Evolutionary conservation across 345 rosid species (phyloP), one percentile per base, ranked within the genome.

Genomic region (Triadica sebifera): DNA sequence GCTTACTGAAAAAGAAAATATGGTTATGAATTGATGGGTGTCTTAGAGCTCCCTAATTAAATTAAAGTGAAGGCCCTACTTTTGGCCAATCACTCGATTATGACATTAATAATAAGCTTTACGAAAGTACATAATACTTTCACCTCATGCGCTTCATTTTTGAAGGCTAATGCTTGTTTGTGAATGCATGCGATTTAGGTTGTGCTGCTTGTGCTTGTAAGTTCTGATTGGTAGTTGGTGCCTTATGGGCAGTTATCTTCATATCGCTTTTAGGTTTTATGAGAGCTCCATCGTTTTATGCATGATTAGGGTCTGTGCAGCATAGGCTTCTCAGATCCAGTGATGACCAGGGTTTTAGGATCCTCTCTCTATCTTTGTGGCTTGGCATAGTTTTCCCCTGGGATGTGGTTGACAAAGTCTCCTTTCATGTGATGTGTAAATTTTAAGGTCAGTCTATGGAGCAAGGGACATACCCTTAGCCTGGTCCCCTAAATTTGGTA

Each of bases 1-100:
- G 34, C 34, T 29, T 29, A 29, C 34, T 29, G 34, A 29, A 29
- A 29, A 29, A 1, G 34, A 29, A 29, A 29, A 29, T 29, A 29
- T 29, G 34, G 34, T 29, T 29, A 29, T 29, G 34, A 29, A 29
- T 29, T 29, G 2, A 29, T 70, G 38, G 65, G 2, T 56, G 8
- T 45, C 52, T 57, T 70, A 8, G 19, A 70, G 74, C 74, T 70
- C 50, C 34, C 34, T 29, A 29, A 29, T 49, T 51, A 13, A 13
- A 67, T 29, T 19, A 10, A 19, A 39, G 37, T 45, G 13, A 12
- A 24, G 55, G 56, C 6, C 10, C 13, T 2, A 39, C 29, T 20
- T 56, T 59, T 22, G 20, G 53, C 52, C 34, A 37, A 59, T 45
- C n/a, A 17, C 39, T 38, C 16, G 51, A 12, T 70, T 1, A 17